A percentile compares a stretch with the other conserved stretches of the same genome.
Evolutionary conservation across 148 eudicot species (phyloP).

Genomic region (Linanthus parryae): DNA sequence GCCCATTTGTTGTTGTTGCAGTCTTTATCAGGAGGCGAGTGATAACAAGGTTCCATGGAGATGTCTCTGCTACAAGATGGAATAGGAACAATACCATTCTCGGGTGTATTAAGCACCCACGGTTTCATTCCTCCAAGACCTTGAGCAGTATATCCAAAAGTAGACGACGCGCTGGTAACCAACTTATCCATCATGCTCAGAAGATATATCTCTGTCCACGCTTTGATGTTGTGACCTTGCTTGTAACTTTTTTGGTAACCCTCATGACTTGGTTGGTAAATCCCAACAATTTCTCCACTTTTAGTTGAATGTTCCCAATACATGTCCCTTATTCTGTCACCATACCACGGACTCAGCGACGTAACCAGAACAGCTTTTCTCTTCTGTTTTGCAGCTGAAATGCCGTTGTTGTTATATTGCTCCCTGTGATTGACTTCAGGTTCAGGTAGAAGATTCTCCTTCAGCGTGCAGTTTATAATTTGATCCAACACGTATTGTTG

Average conservation of each 20-base stretch:
- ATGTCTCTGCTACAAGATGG: conserved; percentile 73
- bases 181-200: conserved; percentile 82
- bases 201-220: conserved; percentile 94
- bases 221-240: conserved; percentile 62
- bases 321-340: conserved; percentile 47
- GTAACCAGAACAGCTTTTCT: conserved; percentile 67
- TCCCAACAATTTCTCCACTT: conserved; percentile 54
- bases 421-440: conserved; percentile 30
- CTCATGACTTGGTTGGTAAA: conserved; percentile 88
- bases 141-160: conserved; percentile 92
- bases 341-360: conserved; percentile 62
- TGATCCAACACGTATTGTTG: conserved; percentile 73
- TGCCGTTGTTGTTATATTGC: background rate
- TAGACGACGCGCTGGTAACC: conserved; percentile 91
- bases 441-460: conserved; percentile 65
- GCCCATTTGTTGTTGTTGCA: conserved; percentile 51
- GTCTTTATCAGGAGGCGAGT: conserved; percentile 82
- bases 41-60: conserved; percentile 95
- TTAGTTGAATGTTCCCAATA: conserved; percentile 76
- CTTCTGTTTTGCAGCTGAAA: conserved; percentile 19
- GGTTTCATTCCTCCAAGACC: conserved; percentile 94
- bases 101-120: conserved; percentile 79
- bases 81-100: conserved; percentile 50
- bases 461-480: conserved; percentile 46
- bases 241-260: conserved; percentile 50